These are phyloP conservation scores for Lactifluus echinatus DNA, from an alignment of 768 basidiomycete genomes.

Conservation along the genomic window DNA sequence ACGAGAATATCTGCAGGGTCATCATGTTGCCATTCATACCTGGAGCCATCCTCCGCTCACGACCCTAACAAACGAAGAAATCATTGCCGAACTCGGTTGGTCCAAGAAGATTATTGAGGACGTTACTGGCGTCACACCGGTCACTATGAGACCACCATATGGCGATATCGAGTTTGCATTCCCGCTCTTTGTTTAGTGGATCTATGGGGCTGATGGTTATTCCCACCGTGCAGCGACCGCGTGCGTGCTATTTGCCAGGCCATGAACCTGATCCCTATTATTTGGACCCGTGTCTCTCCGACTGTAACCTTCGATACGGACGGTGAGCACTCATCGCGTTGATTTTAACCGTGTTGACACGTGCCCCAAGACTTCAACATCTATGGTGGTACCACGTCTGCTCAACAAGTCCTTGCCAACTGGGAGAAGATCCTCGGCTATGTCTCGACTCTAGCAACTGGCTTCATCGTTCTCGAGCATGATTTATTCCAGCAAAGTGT, in stretches of 20 bases:
- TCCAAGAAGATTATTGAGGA: constrained; percentile 79
- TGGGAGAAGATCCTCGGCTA: constrained; percentile 68
- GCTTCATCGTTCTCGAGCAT: constrained; percentile 86
- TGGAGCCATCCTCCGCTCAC: constrained; percentile 72
- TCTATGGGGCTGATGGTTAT: neutral
- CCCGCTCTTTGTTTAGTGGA: neutral
- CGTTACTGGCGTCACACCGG: constrained; percentile 67
- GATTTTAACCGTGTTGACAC: constrained; percentile 6
- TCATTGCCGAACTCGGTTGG: constrained; percentile 88
- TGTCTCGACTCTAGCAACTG: constrained; percentile 47
- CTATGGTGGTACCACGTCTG: constrained; percentile 49
- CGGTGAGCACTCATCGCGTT: constrained; percentile 31
- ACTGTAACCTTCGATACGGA: constrained; percentile 62
- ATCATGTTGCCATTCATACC: constrained; percentile 68
- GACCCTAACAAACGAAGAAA: constrained; percentile 64
- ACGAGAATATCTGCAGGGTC: constrained; percentile 64
- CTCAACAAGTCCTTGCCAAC: constrained; percentile 53
- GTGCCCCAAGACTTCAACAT: constrained; percentile 64
- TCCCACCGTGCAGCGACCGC: constrained; percentile 50
- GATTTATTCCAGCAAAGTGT: constrained; percentile 82
- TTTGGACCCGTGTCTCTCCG: constrained; percentile 69
- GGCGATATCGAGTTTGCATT: constrained; percentile 63
- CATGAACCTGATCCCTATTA: constrained; percentile 76
- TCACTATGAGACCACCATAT: constrained; percentile 74
- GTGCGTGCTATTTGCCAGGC: constrained; percentile 76